These are phyloP conservation scores for Metschnikowia lochheadii DNA, from an alignment of 805 yeast genomes.

Conservation along the genomic window DNA sequence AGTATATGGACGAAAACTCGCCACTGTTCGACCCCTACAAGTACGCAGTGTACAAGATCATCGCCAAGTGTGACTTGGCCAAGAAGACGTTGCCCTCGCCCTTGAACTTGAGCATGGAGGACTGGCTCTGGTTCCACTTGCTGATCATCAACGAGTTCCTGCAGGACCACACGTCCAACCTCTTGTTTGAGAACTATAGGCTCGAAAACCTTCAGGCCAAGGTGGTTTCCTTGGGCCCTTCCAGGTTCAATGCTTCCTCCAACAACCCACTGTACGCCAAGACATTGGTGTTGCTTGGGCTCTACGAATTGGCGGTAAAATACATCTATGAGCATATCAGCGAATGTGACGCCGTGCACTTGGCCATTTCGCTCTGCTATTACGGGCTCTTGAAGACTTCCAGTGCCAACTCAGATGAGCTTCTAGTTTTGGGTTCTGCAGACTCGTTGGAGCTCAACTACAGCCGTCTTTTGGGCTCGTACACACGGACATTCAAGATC, in stretches of 20 bases:
- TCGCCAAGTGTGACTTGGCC: constrained; percentile 83
- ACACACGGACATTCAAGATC: constrained; percentile 75
- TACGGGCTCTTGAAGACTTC: constrained; percentile 62
- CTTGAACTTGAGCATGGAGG: constrained; percentile 77
- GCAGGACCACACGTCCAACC: constrained; percentile 24
- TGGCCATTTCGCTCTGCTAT: constrained; percentile 75
- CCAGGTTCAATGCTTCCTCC: constrained; percentile 61
- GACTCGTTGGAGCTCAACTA: constrained; percentile 40
- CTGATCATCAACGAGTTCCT: constrained; percentile 59
- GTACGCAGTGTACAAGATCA: constrained; percentile 82
- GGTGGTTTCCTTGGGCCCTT: constrained; percentile 67
- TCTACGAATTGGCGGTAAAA: constrained; percentile 75
- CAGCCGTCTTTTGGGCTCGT: constrained; percentile 69
- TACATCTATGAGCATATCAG: constrained; percentile 53
- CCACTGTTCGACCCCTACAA: constrained; percentile 74
- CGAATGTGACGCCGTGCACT: constrained; percentile 85
- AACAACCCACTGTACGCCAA: constrained; percentile 72
- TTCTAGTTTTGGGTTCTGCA: constrained; percentile 32
- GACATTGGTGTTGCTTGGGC: constrained; percentile 67
- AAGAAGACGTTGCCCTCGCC: constrained; percentile 63
- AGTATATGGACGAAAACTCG: constrained; percentile 51
- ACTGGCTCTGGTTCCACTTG: constrained; percentile 95
- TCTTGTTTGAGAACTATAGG: constrained; percentile 67
- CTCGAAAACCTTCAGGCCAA: constrained; percentile 70
- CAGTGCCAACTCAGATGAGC: constrained; percentile 30